Evolutionary conservation across 2,329 filamentous ascomycete genomes (phyloP).

Genomic region (Plenodomus tracheiphilus): DNA sequence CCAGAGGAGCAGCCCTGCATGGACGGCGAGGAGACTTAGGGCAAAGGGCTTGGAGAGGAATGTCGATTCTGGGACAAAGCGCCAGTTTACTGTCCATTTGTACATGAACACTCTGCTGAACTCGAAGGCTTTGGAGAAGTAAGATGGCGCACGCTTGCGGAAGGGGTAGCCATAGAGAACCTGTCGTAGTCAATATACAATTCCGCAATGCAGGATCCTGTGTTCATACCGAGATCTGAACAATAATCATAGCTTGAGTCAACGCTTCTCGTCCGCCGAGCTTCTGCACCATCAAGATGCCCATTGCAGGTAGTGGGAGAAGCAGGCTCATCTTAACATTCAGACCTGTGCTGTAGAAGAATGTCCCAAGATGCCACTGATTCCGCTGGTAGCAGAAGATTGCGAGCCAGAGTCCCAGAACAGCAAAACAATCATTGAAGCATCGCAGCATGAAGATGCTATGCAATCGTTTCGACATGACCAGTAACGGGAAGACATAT

Average conservation of each 20-base stretch:
- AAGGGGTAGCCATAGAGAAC: constrained; percentile 68
- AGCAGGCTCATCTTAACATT: constrained; percentile 96
- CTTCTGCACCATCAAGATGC: constrained; percentile 73
- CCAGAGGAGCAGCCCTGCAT: constrained; percentile 65
- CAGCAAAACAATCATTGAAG: constrained; percentile 94
- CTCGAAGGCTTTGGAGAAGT: constrained; percentile 84
- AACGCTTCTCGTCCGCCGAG: constrained; percentile 68
- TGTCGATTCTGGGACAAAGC: constrained; percentile 80
- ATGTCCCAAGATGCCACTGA: constrained; percentile 71
- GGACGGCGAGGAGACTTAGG: constrained; percentile 64
- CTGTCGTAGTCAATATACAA: constrained; percentile 35
- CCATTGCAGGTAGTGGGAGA: constrained; percentile 79
- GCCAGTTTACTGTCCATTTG: constrained; percentile 99
- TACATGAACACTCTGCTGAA: constrained; percentile 89
- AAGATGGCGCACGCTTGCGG: constrained; percentile 66
- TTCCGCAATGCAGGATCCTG: constrained; percentile 10
- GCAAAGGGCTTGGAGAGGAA: constrained; percentile 78
- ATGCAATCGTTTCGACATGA: constrained; percentile 89
- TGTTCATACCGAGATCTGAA: constrained; percentile 72
- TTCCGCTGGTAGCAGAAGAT: constrained; percentile 76
- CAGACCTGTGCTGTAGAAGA: constrained; percentile 76
- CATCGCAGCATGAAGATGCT: constrained; percentile 90
- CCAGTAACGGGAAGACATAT: constrained; percentile 82
- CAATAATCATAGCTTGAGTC: constrained; percentile 70
- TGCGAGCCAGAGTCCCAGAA: constrained; percentile 80